phyloP scores from a whole-genome alignment of 768 basidiomycete genomes.

The Fibroporia radiculosa region DNA sequence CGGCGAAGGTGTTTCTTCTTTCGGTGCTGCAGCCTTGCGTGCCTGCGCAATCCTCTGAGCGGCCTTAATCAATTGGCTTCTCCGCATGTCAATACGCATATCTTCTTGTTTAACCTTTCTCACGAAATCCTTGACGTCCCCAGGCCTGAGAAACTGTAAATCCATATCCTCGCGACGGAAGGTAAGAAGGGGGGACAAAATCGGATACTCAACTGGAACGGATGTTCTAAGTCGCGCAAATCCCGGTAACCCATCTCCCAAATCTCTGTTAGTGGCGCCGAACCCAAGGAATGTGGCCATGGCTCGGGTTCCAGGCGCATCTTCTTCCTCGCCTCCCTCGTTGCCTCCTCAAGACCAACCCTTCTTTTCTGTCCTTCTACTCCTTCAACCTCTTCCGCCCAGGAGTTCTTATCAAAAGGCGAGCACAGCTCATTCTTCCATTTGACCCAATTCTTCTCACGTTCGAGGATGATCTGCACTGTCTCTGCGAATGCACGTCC shows the following conservation, averaged over 20 bases:
- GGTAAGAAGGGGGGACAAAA: slow-evolving; percentile 4
- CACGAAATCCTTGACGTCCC: slow-evolving; percentile 68
- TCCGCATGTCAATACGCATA: slow-evolving; percentile 46
- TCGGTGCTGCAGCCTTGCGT: slow-evolving; percentile 32
- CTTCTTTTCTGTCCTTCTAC: slow-evolving; percentile 27
- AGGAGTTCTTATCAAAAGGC: slow-evolving; percentile 70
- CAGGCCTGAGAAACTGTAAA: slow-evolving; percentile 40
- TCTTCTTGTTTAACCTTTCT: slow-evolving; percentile 67
- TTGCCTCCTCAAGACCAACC: slow-evolving; percentile 57
- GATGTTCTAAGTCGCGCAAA: slow-evolving; percentile 51
- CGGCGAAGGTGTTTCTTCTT: slow-evolving; percentile 6
- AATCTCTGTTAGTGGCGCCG: slow-evolving; percentile 66
- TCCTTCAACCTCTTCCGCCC: slow-evolving; percentile 40
- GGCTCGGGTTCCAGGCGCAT: slow-evolving; percentile 51
- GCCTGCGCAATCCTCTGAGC: slow-evolving; percentile 31
- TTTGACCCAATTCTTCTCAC: slow-evolving; percentile 85
- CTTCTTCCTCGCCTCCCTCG: slow-evolving; percentile 39
- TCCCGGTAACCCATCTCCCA: slow-evolving; percentile 79
- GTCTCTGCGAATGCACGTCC: slow-evolving; percentile 74
- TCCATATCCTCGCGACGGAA: neutral
- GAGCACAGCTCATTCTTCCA: slow-evolving; percentile 84
- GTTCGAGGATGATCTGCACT: slow-evolving; percentile 59
- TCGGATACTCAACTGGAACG: slow-evolving; percentile 33
- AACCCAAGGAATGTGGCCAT: slow-evolving; percentile 62
- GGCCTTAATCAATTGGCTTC: slow-evolving; percentile 29